phyloP scores from a whole-genome alignment of 257 asterid genomes.

The Solanum microdontum region DNA sequence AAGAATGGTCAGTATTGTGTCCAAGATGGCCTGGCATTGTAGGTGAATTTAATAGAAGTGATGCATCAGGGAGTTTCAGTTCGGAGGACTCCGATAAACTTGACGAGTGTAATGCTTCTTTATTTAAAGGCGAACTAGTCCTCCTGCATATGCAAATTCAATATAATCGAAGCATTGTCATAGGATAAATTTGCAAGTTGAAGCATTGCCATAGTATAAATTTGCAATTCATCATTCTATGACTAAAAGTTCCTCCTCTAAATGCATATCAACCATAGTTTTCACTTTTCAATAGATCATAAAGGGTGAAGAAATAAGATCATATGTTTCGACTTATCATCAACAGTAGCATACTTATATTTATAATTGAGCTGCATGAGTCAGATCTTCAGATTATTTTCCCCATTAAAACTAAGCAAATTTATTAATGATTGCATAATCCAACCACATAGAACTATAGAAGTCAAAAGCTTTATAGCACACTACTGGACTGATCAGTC shows the following conservation, averaged over 20 bases:
- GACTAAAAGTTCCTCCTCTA: neutral
- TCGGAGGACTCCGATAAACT: conserved; percentile 17
- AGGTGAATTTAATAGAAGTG: conserved; percentile 65
- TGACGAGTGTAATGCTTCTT: conserved; percentile 19
- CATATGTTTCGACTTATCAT: neutral
- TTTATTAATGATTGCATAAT: neutral
- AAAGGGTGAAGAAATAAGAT: neutral
- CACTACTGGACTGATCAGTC: neutral
- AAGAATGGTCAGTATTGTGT: conserved; percentile 44
- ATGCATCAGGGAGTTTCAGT: conserved; percentile 70
- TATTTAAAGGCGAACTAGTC: conserved; percentile 10
- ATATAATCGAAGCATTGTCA: neutral
- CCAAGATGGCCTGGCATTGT: conserved; percentile 23
- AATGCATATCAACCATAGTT: neutral
- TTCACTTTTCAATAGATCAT: neutral
- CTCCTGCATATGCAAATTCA: conserved; percentile 16
- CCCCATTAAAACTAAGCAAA: neutral
- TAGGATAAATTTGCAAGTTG: neutral
- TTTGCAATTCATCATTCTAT: neutral
- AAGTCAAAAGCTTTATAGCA: neutral
- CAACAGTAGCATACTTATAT: neutral
- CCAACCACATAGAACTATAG: neutral
- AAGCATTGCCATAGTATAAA: neutral
- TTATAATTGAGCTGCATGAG: neutral
- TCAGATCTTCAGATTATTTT: neutral